Base-by-base conservation (phyloP, 495 filamentous ascomycete genomes). In the Neurospora sp. region DNA sequence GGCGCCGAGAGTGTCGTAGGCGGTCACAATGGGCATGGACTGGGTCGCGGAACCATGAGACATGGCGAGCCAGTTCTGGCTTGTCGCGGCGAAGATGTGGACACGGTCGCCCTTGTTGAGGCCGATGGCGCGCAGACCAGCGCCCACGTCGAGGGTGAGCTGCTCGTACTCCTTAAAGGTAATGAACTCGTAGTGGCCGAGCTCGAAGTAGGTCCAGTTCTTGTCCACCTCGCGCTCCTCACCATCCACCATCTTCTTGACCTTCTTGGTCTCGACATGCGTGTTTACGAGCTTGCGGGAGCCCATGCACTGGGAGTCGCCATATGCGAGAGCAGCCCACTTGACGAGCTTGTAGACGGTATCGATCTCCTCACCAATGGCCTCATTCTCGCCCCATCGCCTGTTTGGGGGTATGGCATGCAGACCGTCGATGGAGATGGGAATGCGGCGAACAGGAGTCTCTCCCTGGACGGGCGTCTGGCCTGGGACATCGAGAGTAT, bases 221-320 rank as follows among this genome's bases (percentile, higher is more conserved):
- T 99, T 99, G 80, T 97, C 92, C 31, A 97, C 90, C 85, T 97
- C 91, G 77, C 87, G 82, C 83, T 97, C 93, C 77, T 92, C 88
- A 54, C 96, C 96, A 81, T 99, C 94, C 21, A 98, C 87, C 73
- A 94, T 86, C 88, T 97, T 99, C 91, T 97, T 98, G 78, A 99
- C 84, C 88, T 96, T 97, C 88, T 97, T 98, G 76, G 90, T 92
- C 85, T 99, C 96, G 71, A 91, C 86, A 81, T 99, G 96, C 8
- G 90, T 92, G 79, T 92, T 90, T 81, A 99, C 84, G 71, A 98
- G 85, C 79, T 89, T 89, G 73, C 96, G 90, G 70, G 87, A 90
- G 74, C 92, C 96, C 76, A 98, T 84, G 73, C 91, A 91, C 84
- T 95, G 96, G 73, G 91, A 89, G 80, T 97, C 97, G 77, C 96